Conservation (phyloP, 306 rosid genomes). For the Begonia loranthoides region DNA sequence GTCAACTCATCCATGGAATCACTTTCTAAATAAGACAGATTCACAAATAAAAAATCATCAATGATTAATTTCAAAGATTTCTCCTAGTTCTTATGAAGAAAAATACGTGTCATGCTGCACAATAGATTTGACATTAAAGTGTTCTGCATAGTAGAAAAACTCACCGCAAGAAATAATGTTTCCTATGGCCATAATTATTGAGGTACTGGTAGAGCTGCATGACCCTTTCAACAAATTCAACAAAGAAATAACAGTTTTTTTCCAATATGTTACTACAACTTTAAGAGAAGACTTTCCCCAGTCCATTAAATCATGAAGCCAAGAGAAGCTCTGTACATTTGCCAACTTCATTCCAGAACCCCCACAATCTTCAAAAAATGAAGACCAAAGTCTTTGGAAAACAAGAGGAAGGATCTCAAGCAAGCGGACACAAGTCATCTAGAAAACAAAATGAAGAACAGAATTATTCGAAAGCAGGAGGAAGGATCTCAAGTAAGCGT, state of each 20-base stretch:
- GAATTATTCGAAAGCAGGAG: slow-evolving; percentile 8
- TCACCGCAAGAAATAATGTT: slow-evolving; percentile 53
- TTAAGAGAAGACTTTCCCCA: slow-evolving; percentile 94
- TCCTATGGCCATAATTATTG: slow-evolving; percentile 44
- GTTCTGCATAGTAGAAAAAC: slow-evolving; percentile 15
- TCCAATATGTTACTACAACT: slow-evolving; percentile 81
- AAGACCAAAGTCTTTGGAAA: slow-evolving; percentile 32
- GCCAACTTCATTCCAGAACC: slow-evolving; percentile 20
- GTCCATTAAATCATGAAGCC: slow-evolving; percentile 74
- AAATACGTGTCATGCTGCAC: too few species aligned
- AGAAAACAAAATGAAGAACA: slow-evolving; percentile 28
- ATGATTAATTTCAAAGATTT: neutral
- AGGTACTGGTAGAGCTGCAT: slow-evolving; percentile 27
- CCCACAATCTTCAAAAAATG: slow-evolving; percentile 16
- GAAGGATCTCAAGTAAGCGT: neutral
- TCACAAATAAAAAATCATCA: slow-evolving; percentile 11
- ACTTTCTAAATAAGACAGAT: slow-evolving; percentile 37
- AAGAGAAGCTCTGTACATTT: slow-evolving; percentile 34
- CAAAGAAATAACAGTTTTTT: slow-evolving; percentile 42
- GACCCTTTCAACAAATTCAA: slow-evolving; percentile 49
- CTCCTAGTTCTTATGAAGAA: too few species aligned
- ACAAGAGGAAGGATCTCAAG: slow-evolving; percentile 82
- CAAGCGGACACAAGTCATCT: slow-evolving; percentile 95
- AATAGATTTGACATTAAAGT: neutral
- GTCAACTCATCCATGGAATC: slow-evolving; percentile 49